phyloP scores from a whole-genome alignment of 345 rosid species.

The Lepidium africanum region DNA sequence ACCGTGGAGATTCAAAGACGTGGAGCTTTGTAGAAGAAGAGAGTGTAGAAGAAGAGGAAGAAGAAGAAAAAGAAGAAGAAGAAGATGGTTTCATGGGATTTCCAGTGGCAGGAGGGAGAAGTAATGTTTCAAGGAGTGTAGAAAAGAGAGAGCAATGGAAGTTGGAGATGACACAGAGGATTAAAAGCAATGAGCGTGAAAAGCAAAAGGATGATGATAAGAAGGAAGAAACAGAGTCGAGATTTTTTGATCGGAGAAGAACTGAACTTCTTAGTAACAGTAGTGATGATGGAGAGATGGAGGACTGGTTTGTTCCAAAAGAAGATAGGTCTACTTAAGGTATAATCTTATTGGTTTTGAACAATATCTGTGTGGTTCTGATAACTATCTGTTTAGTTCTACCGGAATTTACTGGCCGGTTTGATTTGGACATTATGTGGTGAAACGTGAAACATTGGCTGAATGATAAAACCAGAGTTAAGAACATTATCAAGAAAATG shows the following conservation, averaged over 20 bases:
- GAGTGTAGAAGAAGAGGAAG: neutral
- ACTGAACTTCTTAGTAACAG: slow-evolving; percentile 28
- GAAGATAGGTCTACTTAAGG: neutral
- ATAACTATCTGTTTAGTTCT: too few relatives aligned
- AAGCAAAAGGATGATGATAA: slow-evolving; percentile 16
- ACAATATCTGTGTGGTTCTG: neutral
- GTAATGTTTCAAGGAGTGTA: slow-evolving; percentile 35
- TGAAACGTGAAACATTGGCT: neutral
- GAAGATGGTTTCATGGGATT: slow-evolving; percentile 36
- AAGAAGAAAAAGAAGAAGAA: neutral
- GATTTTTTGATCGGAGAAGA: slow-evolving; percentile 20
- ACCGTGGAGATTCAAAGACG: slow-evolving; percentile 10
- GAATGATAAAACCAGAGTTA: too few relatives aligned
- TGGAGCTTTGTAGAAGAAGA: slow-evolving; percentile 57
- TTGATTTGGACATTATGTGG: neutral
- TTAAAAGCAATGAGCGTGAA: slow-evolving; percentile 3
- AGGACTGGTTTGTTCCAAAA: slow-evolving; percentile 52
- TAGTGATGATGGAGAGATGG: slow-evolving; percentile 63
- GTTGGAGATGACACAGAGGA: slow-evolving; percentile 40
- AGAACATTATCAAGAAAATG: too few relatives aligned
- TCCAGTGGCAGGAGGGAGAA: slow-evolving; percentile 55
- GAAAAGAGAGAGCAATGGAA: slow-evolving; percentile 46
- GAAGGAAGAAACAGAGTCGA: slow-evolving; percentile 9
- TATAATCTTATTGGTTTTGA: neutral
- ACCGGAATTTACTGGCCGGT: neutral